Conservation (phyloP, 1,284 basidiomycete species). For the Ganoderma meredithae region DNA sequence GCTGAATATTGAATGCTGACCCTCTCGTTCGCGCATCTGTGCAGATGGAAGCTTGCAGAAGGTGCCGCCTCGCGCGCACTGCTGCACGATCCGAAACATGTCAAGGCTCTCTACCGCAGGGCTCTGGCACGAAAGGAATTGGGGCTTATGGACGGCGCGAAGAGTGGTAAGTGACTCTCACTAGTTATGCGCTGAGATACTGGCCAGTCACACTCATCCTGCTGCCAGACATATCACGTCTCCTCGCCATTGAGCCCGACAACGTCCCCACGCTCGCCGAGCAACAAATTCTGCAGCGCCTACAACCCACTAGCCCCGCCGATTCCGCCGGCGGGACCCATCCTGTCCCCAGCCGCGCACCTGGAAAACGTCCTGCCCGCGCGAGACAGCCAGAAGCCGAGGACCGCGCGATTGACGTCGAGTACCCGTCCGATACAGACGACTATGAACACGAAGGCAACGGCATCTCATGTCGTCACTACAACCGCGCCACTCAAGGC, state of each 20-base stretch:
- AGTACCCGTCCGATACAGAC: conserved; percentile 50
- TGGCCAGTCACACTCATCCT: neutral
- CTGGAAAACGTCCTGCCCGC: conserved; percentile 35
- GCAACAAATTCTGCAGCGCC: neutral
- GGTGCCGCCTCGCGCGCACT: conserved; percentile 50
- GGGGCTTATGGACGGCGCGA: conserved; percentile 45
- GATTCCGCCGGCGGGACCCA: neutral
- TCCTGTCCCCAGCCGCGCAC: conserved; percentile 37
- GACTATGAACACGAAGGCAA: conserved; percentile 59
- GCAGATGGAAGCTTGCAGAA: conserved; percentile 44
- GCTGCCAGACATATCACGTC: neutral
- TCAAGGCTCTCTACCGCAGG: conserved; percentile 53
- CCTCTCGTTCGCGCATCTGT: neutral
- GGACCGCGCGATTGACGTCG: conserved; percentile 36
- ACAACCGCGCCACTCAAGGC: conserved; percentile 52
- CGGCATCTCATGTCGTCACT: conserved; percentile 56
- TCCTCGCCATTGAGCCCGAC: neutral
- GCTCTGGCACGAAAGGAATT: conserved; percentile 51
- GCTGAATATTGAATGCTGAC: too few species aligned
- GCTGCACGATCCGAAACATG: conserved; percentile 47
- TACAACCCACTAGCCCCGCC: neutral
- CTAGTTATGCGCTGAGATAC: neutral
- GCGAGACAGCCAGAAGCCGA: conserved; percentile 38
- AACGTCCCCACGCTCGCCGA: neutral
- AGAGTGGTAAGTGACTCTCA: conserved; percentile 41